Percentiles rank a stretch among this genome's conserved stretches.
Evolutionary conservation across 345 rosid species (phyloP).

Genomic region (Aegle marmelos): DNA sequence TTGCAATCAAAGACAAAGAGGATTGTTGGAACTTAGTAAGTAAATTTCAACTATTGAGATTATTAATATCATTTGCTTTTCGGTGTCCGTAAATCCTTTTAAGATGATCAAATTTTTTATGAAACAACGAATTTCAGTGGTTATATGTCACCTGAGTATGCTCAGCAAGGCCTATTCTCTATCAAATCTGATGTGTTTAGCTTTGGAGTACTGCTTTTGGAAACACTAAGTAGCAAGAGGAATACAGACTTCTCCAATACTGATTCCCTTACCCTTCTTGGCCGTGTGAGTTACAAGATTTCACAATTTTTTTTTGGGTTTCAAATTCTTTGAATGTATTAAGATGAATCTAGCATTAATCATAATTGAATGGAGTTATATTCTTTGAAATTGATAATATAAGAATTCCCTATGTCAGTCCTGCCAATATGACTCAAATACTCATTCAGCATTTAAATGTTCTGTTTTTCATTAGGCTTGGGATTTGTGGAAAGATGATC

Average conservation of each 20-base stretch:
- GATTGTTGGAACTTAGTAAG: constrained; percentile 55
- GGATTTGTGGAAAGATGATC: constrained; percentile 25
- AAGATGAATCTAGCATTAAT: background rate
- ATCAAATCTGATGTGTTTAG: constrained; percentile 31
- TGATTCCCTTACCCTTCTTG: constrained; percentile 20
- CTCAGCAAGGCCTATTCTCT: constrained; percentile 18
- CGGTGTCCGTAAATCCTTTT: background rate
- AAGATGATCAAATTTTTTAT: background rate
- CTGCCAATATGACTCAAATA: background rate
- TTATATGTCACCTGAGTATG: constrained; percentile 29
- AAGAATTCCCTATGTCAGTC: too few species aligned
- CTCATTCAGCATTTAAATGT: background rate
- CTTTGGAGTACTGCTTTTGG: constrained; percentile 31
- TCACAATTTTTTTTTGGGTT: background rate
- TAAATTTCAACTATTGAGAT: background rate
- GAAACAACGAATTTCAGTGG: background rate
- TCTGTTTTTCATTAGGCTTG: constrained; percentile 23
- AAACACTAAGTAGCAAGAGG: constrained; percentile 26
- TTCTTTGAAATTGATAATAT: background rate
- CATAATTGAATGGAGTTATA: too few species aligned
- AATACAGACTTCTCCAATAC: constrained; percentile 28
- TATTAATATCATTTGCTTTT: background rate
- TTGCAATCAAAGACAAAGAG: constrained; percentile 31
- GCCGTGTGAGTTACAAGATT: constrained; percentile 16
- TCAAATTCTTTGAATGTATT: too few species aligned